Base-by-base conservation (phyloP, 2,329 filamentous ascomycete species). In the Fusarium vanettenii region DNA sequence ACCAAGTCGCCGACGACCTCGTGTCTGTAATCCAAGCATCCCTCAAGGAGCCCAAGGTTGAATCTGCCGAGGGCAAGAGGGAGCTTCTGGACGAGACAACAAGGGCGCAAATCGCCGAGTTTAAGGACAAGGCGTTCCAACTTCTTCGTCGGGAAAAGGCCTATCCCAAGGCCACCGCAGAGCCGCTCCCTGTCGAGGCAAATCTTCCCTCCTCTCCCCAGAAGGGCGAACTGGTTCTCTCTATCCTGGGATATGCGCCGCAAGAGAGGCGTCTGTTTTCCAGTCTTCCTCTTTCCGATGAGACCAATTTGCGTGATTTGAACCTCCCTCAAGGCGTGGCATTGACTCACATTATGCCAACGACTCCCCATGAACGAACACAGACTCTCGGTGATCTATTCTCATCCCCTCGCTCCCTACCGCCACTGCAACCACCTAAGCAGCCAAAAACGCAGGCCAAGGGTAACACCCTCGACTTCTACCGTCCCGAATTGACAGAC, bases 261-360 rank as follows among this genome's bases (percentile, higher is more conserved):
- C 91, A 91, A 55, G 89, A 93, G 39, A 92, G 92, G 76, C 93
- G 96, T 70, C 86, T 98, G 5, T 98, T 97, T 81, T 97, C 96
- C 5, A 97, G 95, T 82, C 86, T 98, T 60, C 94, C 84, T 10
- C 56, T 79, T 16, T 79, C 82, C 3, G 69, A 79, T 13, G 78
- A 81, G 59, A 68, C 78, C 41, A 78, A 82, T 41, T 66, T 83
- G 65, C 76, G 79, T 55, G 75, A 81, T 78, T 86, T 88, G 41
- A 89, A 86, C 22, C 85, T 98, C 29, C 95, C 95, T 0, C 92
- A 91, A 67, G 94, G 95, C 41, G 89, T 98, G 48, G 90, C 90
- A 22, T 77, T 84, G 43, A 82, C 82, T 25, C 79, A 78, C 29
- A 79, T 85, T 64, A 74, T 78, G 74, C 83, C 79, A 20, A 85